These are phyloP conservation scores for Puya raimondii DNA, from an alignment of 176 grass and related monocot genomes.

Conservation along the genomic window DNA sequence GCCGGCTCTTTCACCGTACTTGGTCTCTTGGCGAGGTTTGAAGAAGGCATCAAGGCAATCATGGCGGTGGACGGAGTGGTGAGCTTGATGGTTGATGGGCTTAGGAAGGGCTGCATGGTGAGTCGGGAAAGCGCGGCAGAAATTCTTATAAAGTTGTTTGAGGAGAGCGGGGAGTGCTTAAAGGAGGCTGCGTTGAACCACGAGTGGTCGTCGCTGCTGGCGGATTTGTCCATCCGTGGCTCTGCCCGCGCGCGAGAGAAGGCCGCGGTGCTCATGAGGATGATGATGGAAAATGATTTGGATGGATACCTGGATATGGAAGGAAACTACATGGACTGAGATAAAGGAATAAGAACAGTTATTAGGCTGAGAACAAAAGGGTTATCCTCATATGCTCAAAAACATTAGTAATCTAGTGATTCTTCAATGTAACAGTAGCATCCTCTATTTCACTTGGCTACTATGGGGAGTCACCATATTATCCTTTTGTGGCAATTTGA, in stretches of 20 bases:
- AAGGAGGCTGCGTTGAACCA: background rate
- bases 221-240: conserved; percentile 7
- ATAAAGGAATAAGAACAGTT: too few relatives aligned
- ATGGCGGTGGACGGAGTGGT: background rate
- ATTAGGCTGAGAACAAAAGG: too few relatives aligned
- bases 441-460: too few relatives aligned
- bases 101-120: background rate
- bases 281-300: background rate
- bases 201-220: background rate
- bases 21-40: conserved; percentile 10
- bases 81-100: background rate
- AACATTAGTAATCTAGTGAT: too few relatives aligned
- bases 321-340: background rate
- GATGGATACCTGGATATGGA: conserved; percentile 2
- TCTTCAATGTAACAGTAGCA: too few relatives aligned
- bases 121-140: conserved; percentile 13
- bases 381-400: too few relatives aligned
- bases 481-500: too few relatives aligned
- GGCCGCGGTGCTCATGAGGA: conserved; percentile 8
- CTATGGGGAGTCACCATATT: too few relatives aligned
- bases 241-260: conserved; percentile 7
- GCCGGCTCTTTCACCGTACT: background rate
- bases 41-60: conserved; percentile 14
- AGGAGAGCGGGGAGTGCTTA: background rate
- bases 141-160: conserved; percentile 8